A percentile compares a stretch with the other conserved stretches of the same genome.
These are phyloP conservation scores for Rhizopogon sp. DNA, from an alignment of 768 basidiomycete species.

Conservation along the genomic window DNA sequence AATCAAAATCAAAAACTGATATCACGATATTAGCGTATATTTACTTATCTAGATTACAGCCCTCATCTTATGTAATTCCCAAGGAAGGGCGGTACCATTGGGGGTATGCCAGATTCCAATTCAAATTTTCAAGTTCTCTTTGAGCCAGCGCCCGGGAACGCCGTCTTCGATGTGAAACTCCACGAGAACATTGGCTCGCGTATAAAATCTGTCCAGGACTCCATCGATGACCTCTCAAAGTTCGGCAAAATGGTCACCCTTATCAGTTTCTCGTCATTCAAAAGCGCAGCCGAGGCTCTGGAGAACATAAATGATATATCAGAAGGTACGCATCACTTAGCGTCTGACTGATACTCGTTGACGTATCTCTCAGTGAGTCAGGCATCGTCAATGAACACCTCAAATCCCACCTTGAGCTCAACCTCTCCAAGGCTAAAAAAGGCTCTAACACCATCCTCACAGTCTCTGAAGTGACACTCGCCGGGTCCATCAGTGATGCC, in stretches of 20 bases:
- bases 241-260: slow-evolving; percentile 92
- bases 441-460: slow-evolving; percentile 67
- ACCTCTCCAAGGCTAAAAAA: slow-evolving; percentile 74
- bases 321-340: slow-evolving; percentile 58
- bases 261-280: slow-evolving; percentile 90
- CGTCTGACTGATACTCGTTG: background rate
- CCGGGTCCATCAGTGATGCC: slow-evolving; percentile 68
- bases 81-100: too few species aligned
- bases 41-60: too few species aligned
- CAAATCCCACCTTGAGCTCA: slow-evolving; percentile 80
- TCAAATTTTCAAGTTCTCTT: too few species aligned
- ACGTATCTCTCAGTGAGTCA: slow-evolving; percentile 30
- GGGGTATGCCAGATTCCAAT: too few species aligned
- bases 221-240: slow-evolving; percentile 80
- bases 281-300: slow-evolving; percentile 86
- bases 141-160: slow-evolving; percentile 93
- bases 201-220: slow-evolving; percentile 74
- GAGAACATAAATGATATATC: slow-evolving; percentile 96
- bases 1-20: too few species aligned
- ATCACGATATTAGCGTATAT: too few species aligned
- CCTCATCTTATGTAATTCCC: too few species aligned
- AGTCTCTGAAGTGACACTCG: slow-evolving; percentile 73
- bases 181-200: slow-evolving; percentile 84
- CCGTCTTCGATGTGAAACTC: slow-evolving; percentile 83
- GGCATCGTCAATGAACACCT: slow-evolving; percentile 85